phyloP scores from a whole-genome alignment of 2,329 filamentous ascomycete genomes.

The Diplocarpon rosae region DNA sequence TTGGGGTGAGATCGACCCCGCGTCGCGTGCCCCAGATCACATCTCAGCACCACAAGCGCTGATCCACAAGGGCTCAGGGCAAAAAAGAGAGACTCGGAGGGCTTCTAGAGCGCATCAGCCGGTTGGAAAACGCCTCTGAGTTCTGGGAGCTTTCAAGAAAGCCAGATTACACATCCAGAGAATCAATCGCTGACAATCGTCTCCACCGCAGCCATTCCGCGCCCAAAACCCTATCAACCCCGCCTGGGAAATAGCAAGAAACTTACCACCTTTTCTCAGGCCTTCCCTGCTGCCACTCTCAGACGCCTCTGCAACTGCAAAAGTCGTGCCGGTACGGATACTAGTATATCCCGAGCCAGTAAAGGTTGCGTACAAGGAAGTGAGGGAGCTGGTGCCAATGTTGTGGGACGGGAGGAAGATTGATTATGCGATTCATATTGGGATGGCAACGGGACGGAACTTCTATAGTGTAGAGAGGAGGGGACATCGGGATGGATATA shows the following conservation, averaged over 20 bases:
- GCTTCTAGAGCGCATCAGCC: too few relatives aligned
- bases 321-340: conserved; percentile 43
- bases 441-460: conserved; percentile 56
- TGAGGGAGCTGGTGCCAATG: conserved; percentile 50
- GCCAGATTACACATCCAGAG: neutral
- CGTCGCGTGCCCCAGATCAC: neutral
- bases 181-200: neutral
- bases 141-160: neutral
- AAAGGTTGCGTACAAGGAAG: conserved; percentile 58
- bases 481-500: conserved; percentile 63
- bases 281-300: conserved; percentile 22
- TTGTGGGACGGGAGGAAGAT: conserved; percentile 38
- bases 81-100: too few relatives aligned
- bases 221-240: conserved; percentile 63
- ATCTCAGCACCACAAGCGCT: neutral
- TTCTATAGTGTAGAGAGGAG: conserved; percentile 63
- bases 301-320: conserved; percentile 24
- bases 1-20: conserved; percentile 34
- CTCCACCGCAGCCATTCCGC: conserved; percentile 55
- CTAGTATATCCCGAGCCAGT: conserved; percentile 55
- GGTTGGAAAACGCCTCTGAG: neutral
- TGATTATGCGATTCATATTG: conserved; percentile 66
- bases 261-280: conserved; percentile 54
- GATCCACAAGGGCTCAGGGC: too few relatives aligned
- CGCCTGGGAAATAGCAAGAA: conserved; percentile 65